Evolutionary conservation across 2,329 filamentous ascomycete genomes (phyloP).

Genomic region (Daldinia eschscholtzii): DNA sequence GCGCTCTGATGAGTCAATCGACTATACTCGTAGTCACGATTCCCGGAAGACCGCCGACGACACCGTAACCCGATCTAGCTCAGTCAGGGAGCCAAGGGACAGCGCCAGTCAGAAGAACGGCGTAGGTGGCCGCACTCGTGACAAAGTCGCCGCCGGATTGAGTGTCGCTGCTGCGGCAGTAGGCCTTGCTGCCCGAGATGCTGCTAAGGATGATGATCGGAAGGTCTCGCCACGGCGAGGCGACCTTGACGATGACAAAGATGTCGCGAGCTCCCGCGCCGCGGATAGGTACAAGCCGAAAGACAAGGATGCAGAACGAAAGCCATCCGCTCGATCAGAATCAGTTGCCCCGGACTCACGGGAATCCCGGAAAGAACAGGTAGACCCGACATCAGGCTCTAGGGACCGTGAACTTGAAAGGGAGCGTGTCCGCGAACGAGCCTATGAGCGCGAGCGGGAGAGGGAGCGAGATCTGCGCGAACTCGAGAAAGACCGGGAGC

Average conservation of each 20-base stretch:
- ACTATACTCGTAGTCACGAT: slow-evolving; percentile 45
- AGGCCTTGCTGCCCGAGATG: slow-evolving; percentile 57
- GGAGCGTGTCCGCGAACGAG: slow-evolving; percentile 40
- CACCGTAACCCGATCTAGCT: slow-evolving; percentile 45
- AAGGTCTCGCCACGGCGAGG: slow-evolving; percentile 51
- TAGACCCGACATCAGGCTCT: slow-evolving; percentile 40
- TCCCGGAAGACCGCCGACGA: slow-evolving; percentile 44
- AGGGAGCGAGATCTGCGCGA: slow-evolving; percentile 39
- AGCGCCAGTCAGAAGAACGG: slow-evolving; percentile 55
- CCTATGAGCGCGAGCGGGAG: slow-evolving; percentile 42
- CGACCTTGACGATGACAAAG: slow-evolving; percentile 45
- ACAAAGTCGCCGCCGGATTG: slow-evolving; percentile 63
- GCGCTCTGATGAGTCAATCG: slow-evolving; percentile 50
- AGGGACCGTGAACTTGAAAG: slow-evolving; percentile 44
- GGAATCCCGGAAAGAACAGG: slow-evolving; percentile 45
- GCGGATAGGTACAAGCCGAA: slow-evolving; percentile 50
- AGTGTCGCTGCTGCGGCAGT: slow-evolving; percentile 63
- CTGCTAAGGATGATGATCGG: slow-evolving; percentile 54
- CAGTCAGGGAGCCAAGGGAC: slow-evolving; percentile 48
- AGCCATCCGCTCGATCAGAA: slow-evolving; percentile 45
- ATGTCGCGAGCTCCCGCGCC: slow-evolving; percentile 42
- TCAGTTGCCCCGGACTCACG: slow-evolving; percentile 44
- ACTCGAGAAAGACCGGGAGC: slow-evolving; percentile 42
- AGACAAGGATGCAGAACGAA: slow-evolving; percentile 48
- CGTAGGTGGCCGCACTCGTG: slow-evolving; percentile 59